Evolutionary conservation across 2,329 filamentous ascomycete species (phyloP).

Genomic region (Tolypocladium album): DNA sequence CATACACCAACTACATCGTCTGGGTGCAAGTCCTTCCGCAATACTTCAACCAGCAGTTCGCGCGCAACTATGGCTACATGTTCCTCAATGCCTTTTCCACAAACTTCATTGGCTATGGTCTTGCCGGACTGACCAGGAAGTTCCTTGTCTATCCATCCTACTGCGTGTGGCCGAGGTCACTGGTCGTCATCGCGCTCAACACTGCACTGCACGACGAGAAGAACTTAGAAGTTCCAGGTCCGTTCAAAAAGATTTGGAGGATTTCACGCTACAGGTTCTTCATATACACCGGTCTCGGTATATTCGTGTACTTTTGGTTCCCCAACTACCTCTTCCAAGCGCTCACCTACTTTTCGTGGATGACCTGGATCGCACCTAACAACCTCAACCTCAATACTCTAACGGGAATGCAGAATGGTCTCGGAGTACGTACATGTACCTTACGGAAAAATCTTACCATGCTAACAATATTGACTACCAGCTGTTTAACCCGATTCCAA

Average conservation of each 20-base stretch:
- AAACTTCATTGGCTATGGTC: conserved; percentile 44
- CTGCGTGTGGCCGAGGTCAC: conserved; percentile 41
- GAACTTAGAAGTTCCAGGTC: conserved; percentile 13
- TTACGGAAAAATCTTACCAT: background rate
- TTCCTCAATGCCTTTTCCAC: conserved; percentile 37
- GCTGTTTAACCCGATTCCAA: conserved; percentile 26
- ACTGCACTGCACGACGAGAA: conserved; percentile 33
- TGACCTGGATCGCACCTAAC: conserved; percentile 39
- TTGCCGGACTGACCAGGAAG: conserved; percentile 36
- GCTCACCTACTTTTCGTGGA: conserved; percentile 38
- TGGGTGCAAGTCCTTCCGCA: conserved; percentile 36
- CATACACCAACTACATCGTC: conserved; percentile 38
- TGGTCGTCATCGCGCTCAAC: conserved; percentile 40
- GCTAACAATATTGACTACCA: background rate
- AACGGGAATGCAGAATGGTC: conserved; percentile 23
- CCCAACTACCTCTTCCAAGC: conserved; percentile 39
- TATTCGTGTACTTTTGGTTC: conserved; percentile 45
- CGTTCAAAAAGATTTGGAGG: conserved; percentile 23
- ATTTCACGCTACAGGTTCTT: conserved; percentile 38
- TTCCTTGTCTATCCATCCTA: conserved; percentile 42
- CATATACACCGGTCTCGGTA: conserved; percentile 26
- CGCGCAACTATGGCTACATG: conserved; percentile 36
- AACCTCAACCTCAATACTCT: conserved; percentile 26
- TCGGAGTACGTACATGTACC: conserved; percentile 14
- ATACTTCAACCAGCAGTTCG: conserved; percentile 40